A percentile compares a stretch with the other conserved stretches of the same genome.
These are phyloP conservation scores for Lignosus rhinocerotis DNA, from an alignment of 1,284 basidiomycete genomes.

Conservation along the genomic window DNA sequence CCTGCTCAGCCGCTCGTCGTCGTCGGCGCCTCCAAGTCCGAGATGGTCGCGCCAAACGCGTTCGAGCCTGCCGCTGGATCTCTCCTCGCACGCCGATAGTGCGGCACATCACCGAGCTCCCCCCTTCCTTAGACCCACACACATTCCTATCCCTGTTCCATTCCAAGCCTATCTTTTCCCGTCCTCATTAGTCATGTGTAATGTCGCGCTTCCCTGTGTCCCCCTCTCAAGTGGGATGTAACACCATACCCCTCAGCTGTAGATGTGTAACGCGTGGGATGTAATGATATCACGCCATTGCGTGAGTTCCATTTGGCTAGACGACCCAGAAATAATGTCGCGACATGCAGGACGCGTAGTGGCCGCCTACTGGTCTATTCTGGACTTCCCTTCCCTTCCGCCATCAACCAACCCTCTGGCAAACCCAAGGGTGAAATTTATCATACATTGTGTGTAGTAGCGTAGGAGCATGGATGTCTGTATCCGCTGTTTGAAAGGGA, in stretches of 20 bases:
- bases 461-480: no score
- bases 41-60: constrained; percentile 25
- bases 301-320: no score
- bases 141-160: not conserved
- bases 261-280: not conserved
- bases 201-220: not conserved
- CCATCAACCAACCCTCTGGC: no score
- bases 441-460: no score
- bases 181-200: not conserved
- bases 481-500: no score
- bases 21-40: constrained; percentile 27
- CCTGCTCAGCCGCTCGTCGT: constrained; percentile 43
- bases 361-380: no score
- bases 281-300: not conserved
- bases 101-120: not conserved
- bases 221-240: no score
- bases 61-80: constrained; percentile 65
- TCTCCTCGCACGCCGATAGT: constrained; percentile 46
- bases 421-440: no score
- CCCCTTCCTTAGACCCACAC: not conserved
- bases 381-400: no score
- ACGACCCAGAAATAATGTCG: no score
- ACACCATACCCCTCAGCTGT: not conserved
- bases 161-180: not conserved
- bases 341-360: no score